A percentile compares a stretch with the other conserved stretches of the same genome.
Conservation (phyloP, 352 stramenopile species). For the Elongisporangium prolatum region DNA sequence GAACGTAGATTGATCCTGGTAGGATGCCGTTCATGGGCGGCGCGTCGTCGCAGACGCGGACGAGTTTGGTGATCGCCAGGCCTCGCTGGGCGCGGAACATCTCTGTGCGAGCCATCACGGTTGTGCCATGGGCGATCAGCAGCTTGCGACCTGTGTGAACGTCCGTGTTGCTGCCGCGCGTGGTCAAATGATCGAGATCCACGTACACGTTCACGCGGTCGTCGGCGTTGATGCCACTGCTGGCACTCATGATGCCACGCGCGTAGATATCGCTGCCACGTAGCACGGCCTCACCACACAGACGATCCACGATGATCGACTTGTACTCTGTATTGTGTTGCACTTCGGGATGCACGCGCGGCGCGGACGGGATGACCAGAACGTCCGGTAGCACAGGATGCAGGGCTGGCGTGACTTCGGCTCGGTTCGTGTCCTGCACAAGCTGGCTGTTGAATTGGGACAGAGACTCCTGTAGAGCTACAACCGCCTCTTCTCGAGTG, state of each 20-base stretch:
- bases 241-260: constrained; percentile 88
- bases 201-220: constrained; percentile 85
- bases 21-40: constrained; percentile 89
- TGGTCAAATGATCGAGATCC: constrained; percentile 76
- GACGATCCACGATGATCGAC: constrained; percentile 84
- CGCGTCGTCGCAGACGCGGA: constrained; percentile 74
- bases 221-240: constrained; percentile 70
- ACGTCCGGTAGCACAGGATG: constrained; percentile 53
- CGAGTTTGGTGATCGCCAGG: constrained; percentile 54
- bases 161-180: constrained; percentile 58
- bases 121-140: constrained; percentile 66
- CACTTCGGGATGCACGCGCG: constrained; percentile 20
- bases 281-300: constrained; percentile 92
- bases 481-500: constrained; percentile 50
- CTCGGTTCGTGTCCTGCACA: constrained; percentile 13
- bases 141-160: constrained; percentile 80
- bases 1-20: constrained; percentile 80
- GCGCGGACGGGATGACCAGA: constrained; percentile 61
- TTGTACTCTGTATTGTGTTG: constrained; percentile 27
- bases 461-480: constrained; percentile 36
- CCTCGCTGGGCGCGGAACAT: constrained; percentile 70
- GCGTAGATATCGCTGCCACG: constrained; percentile 93
- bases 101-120: constrained; percentile 69
- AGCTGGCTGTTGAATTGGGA: constrained; percentile 52
- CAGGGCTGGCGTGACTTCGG: not conserved